These are phyloP conservation scores for Tylopilus sp. DNA, from an alignment of 768 basidiomycete species.

Conservation along the genomic window DNA sequence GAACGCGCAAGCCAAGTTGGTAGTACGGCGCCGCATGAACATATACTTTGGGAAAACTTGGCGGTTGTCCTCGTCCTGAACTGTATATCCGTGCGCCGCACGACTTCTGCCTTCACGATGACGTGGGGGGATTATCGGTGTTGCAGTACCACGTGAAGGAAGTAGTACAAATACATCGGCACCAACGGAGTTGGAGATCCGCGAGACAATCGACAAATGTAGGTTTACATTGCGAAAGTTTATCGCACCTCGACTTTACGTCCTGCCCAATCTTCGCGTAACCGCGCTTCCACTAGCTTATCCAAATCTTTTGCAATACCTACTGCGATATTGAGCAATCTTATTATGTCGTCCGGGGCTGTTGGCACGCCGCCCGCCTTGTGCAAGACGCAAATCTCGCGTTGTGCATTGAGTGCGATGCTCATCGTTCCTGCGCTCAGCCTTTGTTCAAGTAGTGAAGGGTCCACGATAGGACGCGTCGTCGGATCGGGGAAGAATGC, in stretches of 20 bases:
- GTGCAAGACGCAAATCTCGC: conserved; percentile 88
- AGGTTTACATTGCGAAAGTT: neutral
- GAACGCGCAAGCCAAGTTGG: no score
- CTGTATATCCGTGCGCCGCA: no score
- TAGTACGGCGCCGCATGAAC: no score
- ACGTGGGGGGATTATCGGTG: no score
- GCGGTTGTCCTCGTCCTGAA: no score
- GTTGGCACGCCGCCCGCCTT: conserved; percentile 91
- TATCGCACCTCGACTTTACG: conserved; percentile 57
- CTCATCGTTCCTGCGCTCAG: conserved; percentile 67
- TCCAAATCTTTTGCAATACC: conserved; percentile 68
- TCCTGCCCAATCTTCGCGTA: conserved; percentile 67
- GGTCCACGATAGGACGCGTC: conserved; percentile 69
- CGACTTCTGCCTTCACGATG: no score
- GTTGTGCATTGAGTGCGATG: conserved; percentile 86
- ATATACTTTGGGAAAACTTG: no score
- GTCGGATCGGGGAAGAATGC: conserved; percentile 66
- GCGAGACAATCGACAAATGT: neutral
- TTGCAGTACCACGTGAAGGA: no score
- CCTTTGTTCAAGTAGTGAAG: conserved; percentile 73
- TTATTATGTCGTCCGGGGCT: conserved; percentile 65
- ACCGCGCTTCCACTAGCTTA: conserved; percentile 56
- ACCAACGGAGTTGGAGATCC: neutral
- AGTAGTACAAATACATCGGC: no score
- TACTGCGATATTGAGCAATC: conserved; percentile 68